Evolutionary conservation across 139 green algal genomes (phyloP), one percentile per base, ranked within the genome.

Genomic region (Chlorella sp.): DNA sequence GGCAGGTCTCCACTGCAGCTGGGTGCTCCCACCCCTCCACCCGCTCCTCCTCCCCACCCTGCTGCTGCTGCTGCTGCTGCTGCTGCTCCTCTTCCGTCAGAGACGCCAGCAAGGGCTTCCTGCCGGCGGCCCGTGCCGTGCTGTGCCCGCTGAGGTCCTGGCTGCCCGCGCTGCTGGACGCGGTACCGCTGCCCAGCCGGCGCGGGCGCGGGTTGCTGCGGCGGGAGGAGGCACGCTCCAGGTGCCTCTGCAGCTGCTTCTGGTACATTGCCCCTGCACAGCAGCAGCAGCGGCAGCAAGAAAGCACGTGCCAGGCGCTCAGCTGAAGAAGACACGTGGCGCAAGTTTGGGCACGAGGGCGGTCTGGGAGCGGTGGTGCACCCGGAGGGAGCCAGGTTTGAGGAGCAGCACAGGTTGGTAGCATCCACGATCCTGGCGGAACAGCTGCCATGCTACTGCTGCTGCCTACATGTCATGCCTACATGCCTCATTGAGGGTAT

Each of bases 231-330:
- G 36, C 39, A 0, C 83, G 83, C 37, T 87, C 83, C 83, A 87
- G 64, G 32, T 80, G 83, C n/a, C 64, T 61, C 64, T 78, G 61
- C 37, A 87, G 36, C 83, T 87, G 83, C 83, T 32, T 40, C 37
- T 78, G 36, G 21, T 79, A 78, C 83, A 87, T 87, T 18, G 83
- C 83, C 12, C 83, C 83, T 87, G 64, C 32, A 57, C 14, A 48
- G 76, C 73, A 48, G 28, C 24, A 14, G 30, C 30, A 7, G 71
- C 2, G 71, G 71, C 71, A 78, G 3, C 71, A 78, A 28, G 28
- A n/a, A n/a, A n/a, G n/a, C n/a, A n/a, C n/a, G n/a, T n/a, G n/a
- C n/a, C n/a, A n/a, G n/a, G n/a, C n/a, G n/a, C n/a, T n/a, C n/a
- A n/a, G n/a, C n/a, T n/a, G n/a, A n/a, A n/a, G n/a, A n/a, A n/a